Base-by-base conservation (phyloP, 2,329 filamentous ascomycete genomes). In the Beauveria rudraprayagi region DNA sequence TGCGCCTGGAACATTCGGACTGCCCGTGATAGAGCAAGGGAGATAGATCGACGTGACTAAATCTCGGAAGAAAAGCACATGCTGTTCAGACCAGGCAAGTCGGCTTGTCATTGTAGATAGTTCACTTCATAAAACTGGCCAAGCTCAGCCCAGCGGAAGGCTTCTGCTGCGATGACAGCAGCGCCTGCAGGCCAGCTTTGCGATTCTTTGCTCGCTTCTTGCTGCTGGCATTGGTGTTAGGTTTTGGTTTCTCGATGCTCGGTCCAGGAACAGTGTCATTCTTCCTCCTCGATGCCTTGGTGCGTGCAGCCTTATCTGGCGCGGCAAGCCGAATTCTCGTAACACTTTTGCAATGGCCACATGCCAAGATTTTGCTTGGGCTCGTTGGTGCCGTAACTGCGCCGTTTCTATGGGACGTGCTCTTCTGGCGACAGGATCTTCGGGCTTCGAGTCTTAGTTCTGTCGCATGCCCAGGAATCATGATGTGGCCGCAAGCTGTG, bases 181-280 rank as follows among this genome's bases (percentile, higher is more conserved):
- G 70, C 56, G 85, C 84, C 69, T 87, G 83, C n/a, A 90, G 75
- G 1, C 84, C 85, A 40, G 83, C 82, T 71, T 88, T 89, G 63
- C 85, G 78, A 63, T 76, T 82, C 73, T 85, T 88, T 37, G 85
- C 83, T 55, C 85, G 78, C 73, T 87, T 87, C 73, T 84, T 87
- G 73, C 83, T 87, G 72, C 74, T 83, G 8, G 82, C 79, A 68
- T 83, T 85, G 40, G 79, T 74, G 2, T 78, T 76, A 17, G 62
- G 66, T 63, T 71, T 67, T 68, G 77, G 56, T 71, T 61, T 56
- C 22, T 67, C 67, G 11, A 63, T 52, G n/a, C 58, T 22, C 48
- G 48, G 50, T 26, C 2, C 16, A 5, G 28, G 34, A 19, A 58
- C 24, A 11, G 37, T 46, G 37, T 53, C 6, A 6, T 14, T 44